Conservation (phyloP, 78 protist genomes). For the Isochrysis galbana region DNA sequence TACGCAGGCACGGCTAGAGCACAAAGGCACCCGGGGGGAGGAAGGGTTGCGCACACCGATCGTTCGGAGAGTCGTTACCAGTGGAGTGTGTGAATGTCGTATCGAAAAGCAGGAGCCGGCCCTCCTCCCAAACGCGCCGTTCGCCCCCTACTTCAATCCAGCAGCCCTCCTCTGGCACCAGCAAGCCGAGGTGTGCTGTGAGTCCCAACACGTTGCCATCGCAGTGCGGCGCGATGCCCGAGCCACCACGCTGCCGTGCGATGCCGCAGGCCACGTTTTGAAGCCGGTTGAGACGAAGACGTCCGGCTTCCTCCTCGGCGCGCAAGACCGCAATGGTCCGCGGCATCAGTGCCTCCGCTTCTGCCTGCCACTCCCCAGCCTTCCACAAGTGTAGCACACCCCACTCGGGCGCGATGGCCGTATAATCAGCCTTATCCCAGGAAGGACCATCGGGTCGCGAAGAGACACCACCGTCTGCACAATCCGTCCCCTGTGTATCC, state of each 20-base stretch:
- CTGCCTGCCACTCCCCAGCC: background rate
- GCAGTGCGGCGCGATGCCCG: slow-evolving; percentile 2
- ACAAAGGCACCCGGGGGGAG: background rate
- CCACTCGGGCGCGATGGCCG: background rate
- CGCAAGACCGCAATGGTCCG: background rate
- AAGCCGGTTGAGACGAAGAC: background rate
- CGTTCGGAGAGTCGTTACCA: background rate
- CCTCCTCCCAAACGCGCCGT: background rate
- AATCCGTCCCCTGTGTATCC: no score
- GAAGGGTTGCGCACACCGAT: background rate
- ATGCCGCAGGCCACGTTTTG: background rate
- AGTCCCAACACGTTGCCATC: background rate
- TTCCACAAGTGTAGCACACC: background rate
- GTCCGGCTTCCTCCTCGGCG: background rate
- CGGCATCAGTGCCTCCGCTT: background rate
- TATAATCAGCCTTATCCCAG: background rate
- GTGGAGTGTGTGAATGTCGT: background rate
- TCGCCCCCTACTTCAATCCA: background rate
- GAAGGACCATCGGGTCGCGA: background rate
- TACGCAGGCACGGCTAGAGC: background rate
- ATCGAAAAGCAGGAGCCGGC: background rate
- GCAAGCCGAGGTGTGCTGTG: background rate
- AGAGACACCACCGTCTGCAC: no score
- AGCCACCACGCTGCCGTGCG: background rate
- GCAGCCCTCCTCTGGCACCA: background rate